Percentiles rank a stretch among this genome's conserved stretches.
These are phyloP conservation scores for Boletus subparvulus DNA, from an alignment of 768 basidiomycete species.

Conservation along the genomic window DNA sequence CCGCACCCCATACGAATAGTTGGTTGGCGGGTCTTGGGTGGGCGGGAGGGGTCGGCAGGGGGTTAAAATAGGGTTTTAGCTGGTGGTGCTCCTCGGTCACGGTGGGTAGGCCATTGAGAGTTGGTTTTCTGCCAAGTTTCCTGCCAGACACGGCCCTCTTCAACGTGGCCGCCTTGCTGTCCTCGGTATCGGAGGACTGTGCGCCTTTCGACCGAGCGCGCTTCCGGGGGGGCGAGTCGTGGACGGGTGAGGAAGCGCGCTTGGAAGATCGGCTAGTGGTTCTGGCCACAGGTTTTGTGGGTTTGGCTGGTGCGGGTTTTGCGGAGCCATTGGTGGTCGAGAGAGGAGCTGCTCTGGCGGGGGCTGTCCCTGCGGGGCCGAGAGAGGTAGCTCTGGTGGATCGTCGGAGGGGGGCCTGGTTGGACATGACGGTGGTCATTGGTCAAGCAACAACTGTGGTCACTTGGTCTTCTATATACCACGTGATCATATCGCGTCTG, in stretches of 20 bases:
- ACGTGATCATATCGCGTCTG: constrained; percentile 28
- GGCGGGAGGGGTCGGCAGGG: constrained; percentile 57
- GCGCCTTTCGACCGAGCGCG: constrained; percentile 40
- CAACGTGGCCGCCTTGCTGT: constrained; percentile 28
- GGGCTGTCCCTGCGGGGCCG: constrained; percentile 34
- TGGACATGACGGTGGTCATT: constrained; percentile 23
- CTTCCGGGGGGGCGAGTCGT: constrained; percentile 47
- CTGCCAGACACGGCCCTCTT: constrained; percentile 27
- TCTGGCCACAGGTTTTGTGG: constrained; percentile 30
- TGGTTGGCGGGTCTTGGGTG: constrained; percentile 64
- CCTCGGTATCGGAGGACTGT: constrained; percentile 44
- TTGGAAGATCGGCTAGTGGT: constrained; percentile 36
- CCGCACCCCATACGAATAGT: constrained; percentile 87
- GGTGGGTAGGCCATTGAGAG: constrained; percentile 31
- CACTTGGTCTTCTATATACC: neutral
- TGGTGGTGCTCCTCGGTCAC: constrained; percentile 39
- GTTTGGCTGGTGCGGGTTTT: constrained; percentile 38
- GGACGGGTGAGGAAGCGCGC: constrained; percentile 50
- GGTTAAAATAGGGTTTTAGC: constrained; percentile 60
- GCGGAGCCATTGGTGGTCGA: constrained; percentile 27
- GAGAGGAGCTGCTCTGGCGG: constrained; percentile 31
- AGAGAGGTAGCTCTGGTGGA: constrained; percentile 52
- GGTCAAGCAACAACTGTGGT: neutral
- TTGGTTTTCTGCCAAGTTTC: constrained; percentile 32
- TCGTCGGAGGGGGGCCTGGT: constrained; percentile 44